Conservation (phyloP, 352 stramenopile genomes). For the Peronospora destructor region DNA sequence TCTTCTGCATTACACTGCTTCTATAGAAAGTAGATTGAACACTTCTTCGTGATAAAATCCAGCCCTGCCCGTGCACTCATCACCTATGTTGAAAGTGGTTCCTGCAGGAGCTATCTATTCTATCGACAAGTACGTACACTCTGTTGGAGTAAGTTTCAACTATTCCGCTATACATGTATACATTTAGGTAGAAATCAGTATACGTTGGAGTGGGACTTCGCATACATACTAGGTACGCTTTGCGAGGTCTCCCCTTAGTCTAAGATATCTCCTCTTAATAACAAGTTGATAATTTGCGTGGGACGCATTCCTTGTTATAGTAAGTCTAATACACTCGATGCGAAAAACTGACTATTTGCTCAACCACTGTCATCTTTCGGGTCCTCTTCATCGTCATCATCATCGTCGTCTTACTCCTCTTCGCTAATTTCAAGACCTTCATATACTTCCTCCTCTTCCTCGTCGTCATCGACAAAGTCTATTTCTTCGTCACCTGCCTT, state of each 20-base stretch:
- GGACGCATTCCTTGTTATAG: too few species aligned
- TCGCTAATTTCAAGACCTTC: constrained; percentile 78
- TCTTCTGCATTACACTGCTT: constrained; percentile 29
- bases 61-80: not conserved
- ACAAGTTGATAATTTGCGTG: too few species aligned
- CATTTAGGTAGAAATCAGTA: too few species aligned
- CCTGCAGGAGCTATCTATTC: constrained; percentile 16
- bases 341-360: not conserved
- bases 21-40: not conserved
- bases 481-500: constrained; percentile 37
- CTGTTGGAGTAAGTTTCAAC: too few species aligned
- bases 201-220: too few species aligned
- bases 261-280: too few species aligned
- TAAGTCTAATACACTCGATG: not conserved
- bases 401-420: constrained; percentile 44
- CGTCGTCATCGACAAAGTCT: constrained; percentile 32
- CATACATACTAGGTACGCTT: too few species aligned
- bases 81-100: not conserved
- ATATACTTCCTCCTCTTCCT: constrained; percentile 72
- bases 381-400: constrained; percentile 42
- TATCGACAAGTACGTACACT: constrained; percentile 11
- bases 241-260: too few species aligned
- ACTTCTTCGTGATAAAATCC: not conserved
- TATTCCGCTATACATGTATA: too few species aligned
- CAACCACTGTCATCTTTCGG: constrained; percentile 13